A percentile compares a stretch with the other conserved stretches of the same genome.
phyloP scores from a whole-genome alignment of 2,329 filamentous ascomycete species.

The Talaromyces sp. region DNA sequence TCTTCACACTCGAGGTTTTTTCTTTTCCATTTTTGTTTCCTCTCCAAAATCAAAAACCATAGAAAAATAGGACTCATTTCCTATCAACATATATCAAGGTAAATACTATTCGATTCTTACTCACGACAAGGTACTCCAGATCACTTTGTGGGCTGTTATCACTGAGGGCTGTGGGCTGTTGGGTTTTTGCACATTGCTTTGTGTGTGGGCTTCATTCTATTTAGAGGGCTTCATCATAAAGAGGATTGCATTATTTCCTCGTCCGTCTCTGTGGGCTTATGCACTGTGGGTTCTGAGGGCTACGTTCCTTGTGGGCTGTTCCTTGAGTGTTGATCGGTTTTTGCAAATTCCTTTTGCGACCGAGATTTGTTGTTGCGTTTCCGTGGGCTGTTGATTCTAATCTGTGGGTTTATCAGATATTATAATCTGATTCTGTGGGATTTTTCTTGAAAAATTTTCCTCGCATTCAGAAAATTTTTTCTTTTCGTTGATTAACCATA shows the following conservation, averaged over 20 bases:
- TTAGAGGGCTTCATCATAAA: conserved; percentile 40
- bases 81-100: neutral
- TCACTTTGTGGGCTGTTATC: conserved; percentile 19
- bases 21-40: neutral
- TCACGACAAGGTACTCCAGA: conserved; percentile 11
- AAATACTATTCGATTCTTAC: conserved; percentile 1
- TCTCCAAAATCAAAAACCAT: neutral
- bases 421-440: conserved; percentile 15
- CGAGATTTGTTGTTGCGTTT: conserved; percentile 30
- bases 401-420: conserved; percentile 17
- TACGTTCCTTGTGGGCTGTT: conserved; percentile 31
- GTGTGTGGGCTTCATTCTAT: conserved; percentile 35
- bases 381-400: conserved; percentile 22
- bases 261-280: conserved; percentile 43
- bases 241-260: conserved; percentile 36
- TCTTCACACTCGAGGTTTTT: neutral
- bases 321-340: conserved; percentile 17
- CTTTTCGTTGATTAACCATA: neutral
- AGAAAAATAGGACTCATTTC: neutral
- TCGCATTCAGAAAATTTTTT: neutral
- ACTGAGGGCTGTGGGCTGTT: conserved; percentile 42
- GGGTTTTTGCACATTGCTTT: conserved; percentile 35
- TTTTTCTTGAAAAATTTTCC: conserved; percentile 21
- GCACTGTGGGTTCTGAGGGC: conserved; percentile 37
- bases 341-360: conserved; percentile 17